These are phyloP conservation scores for Fonsecaea multimorphosa DNA, from an alignment of 2,329 filamentous ascomycete species.

Conservation along the genomic window DNA sequence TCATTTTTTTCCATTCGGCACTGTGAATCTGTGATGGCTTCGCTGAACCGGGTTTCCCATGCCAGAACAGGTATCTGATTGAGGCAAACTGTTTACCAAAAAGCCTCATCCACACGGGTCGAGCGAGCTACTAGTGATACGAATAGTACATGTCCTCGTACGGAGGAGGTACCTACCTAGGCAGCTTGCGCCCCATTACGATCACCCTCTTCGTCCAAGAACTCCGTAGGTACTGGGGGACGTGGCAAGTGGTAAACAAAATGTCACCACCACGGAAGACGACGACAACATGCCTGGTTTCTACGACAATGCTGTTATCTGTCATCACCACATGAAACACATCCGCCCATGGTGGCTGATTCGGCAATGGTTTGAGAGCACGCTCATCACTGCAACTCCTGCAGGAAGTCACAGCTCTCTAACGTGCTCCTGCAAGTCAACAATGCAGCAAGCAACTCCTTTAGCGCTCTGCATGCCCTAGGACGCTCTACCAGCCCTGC, in stretches of 20 bases:
- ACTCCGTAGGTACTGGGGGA: neutral
- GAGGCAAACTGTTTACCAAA: conserved; percentile 1
- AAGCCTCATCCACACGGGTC: neutral
- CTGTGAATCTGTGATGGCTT: neutral
- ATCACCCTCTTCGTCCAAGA: neutral
- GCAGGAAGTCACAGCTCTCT: conserved; percentile 16
- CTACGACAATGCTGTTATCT: neutral
- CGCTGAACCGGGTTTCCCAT: neutral
- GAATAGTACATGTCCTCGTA: neutral
- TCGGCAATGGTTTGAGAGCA: conserved; percentile 4
- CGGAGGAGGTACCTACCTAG: neutral
- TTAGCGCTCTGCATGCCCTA: conserved; percentile 16
- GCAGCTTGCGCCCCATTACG: conserved; percentile 7
- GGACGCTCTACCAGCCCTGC: neutral
- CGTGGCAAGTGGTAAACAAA: neutral
- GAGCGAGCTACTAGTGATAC: neutral
- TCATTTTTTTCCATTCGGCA: neutral
- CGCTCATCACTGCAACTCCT: conserved; percentile 9
- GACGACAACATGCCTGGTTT: neutral
- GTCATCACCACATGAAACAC: conserved; percentile 17
- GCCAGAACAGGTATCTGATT: conserved; percentile 8
- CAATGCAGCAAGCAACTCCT: conserved; percentile 12
- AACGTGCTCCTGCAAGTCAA: conserved; percentile 18
- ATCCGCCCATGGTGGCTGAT: neutral
- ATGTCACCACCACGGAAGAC: conserved; percentile 3